A percentile compares a stretch with the other conserved stretches of the same genome.
These are phyloP conservation scores for Phytopythium montanum DNA, from an alignment of 352 stramenopile species.

Conservation along the genomic window DNA sequence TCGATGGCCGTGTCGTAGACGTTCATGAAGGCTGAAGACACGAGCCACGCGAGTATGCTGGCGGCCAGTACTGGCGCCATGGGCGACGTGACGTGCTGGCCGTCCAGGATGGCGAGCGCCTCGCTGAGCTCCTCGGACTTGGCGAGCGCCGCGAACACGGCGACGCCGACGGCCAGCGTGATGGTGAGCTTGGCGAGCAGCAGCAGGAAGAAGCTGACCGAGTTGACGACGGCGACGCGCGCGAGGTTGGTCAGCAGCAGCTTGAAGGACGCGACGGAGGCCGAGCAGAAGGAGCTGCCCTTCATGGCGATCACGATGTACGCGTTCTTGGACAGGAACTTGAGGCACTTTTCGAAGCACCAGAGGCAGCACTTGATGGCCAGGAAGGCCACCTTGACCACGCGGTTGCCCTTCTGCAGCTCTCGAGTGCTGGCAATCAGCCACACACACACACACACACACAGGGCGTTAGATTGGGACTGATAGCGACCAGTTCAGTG, in stretches of 20 bases:
- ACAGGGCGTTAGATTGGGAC: not conserved
- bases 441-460: not conserved
- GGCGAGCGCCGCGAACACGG: slow-evolving; percentile 50
- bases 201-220: slow-evolving; percentile 93
- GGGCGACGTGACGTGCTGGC: slow-evolving; percentile 74
- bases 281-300: slow-evolving; percentile 78
- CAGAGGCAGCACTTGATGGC: slow-evolving; percentile 90
- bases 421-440: slow-evolving; percentile 51
- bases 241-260: slow-evolving; percentile 94
- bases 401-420: slow-evolving; percentile 63
- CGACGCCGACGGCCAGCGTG: slow-evolving; percentile 33
- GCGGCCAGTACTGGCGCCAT: slow-evolving; percentile 89
- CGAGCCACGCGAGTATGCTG: slow-evolving; percentile 86
- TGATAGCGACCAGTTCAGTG: slow-evolving; percentile 1
- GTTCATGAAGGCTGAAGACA: slow-evolving; percentile 88
- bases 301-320: slow-evolving; percentile 90
- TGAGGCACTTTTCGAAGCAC: slow-evolving; percentile 95
- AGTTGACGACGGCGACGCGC: slow-evolving; percentile 84
- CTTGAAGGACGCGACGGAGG: slow-evolving; percentile 91
- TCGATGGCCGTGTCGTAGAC: slow-evolving; percentile 95
- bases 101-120: slow-evolving; percentile 60
- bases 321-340: slow-evolving; percentile 97
- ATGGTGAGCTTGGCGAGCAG: slow-evolving; percentile 92
- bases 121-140: slow-evolving; percentile 17
- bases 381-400: slow-evolving; percentile 84